Base-by-base conservation (phyloP, 345 rosid species). In the Eucalyptus sp. region DNA sequence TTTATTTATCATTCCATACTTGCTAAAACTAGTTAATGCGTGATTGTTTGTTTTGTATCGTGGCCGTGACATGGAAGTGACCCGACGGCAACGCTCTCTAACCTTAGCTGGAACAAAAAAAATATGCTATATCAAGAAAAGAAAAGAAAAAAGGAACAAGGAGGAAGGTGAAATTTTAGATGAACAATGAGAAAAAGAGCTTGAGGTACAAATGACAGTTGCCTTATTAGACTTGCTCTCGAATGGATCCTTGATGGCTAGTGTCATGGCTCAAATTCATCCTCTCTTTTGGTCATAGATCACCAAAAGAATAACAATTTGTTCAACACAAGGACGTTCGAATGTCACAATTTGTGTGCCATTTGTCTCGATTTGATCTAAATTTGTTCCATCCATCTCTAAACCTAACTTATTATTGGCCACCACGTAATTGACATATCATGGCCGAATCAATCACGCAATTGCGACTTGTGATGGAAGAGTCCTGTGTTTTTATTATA, bases 71-170 rank as follows among this genome's bases (percentile, higher is more conserved):
- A 76, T 10, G 13, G 46, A 37, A 76, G 25, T 76, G 27, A 76
- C 48, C 3, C 0, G 27, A 76, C 0, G 1, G 27, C 25, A 18
- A 18, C 27, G 7, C 0, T 76, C 13, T 71, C 44, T 71, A 71
- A 33, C 24, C 81, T 9, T 33, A 10, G 46, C 14, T 3, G 25
- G 14, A 71, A 37, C 46, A 22, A 18, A 18, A 64, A 64, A n/a
- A 37, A 10, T 5, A 5, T 3, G 46, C 7, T 33, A 18, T 37
- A 37, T 71, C 20, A 37, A 18, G 81, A 71, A 71, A 4, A 37
- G 5, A 71, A 3, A 33, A 17, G 17, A 17, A 33, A 1, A 68
- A 33, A 71, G 10, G 24, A 52, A 52, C 2, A 7, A 52, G 24
- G 25, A 17, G 46, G 25, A 71, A 37, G 24, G 41, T 18, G 25